Base-by-base conservation (phyloP, 345 rosid genomes). In the Punica granatum region DNA sequence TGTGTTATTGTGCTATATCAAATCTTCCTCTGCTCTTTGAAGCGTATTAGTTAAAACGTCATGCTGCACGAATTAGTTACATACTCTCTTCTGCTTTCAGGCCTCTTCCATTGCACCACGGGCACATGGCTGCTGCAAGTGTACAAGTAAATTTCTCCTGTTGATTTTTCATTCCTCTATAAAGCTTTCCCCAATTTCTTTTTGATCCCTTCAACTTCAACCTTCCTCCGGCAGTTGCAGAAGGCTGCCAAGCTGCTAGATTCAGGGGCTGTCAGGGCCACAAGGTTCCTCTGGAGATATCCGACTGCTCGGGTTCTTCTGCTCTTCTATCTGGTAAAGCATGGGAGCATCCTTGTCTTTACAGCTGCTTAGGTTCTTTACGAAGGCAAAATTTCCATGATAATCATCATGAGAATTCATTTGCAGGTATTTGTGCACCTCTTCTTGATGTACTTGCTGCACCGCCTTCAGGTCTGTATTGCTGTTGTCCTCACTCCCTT, bases 401-500 rank as follows among this genome's bases (percentile, higher is more conserved):
- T 37, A 63, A 63, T 37, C 18, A 37, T 42, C 32, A 39, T 10
- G 56, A 64, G 48, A 66, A 65, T 73, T 67, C n/a, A 64, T 67
- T 21, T 77, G 77, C 94, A 92, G 98, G 89, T 95, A 30, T 95
- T 92, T 74, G 99, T 92, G 49, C 98, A 92, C 71, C 90, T 92
- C 69, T 95, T 95, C 86, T 77, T 92, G 86, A 95, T 95, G 99
- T 95, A 88, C 77, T 81, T 95, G 75, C 35, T 95, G 83, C 99
- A 95, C 78, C 89, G 79, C 72, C 99, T 95, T 78, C 98, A 95
- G 93, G 99, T 95, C 83, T 10, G 68, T 13, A 56, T 68, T 32
- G 46, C 32, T 46, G 19, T 19, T 51, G 11, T 5, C 41, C 41
- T 11, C 41, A 44, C 31, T 68, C 60, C 8, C n/a, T 59, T 43